Evolutionary conservation across 345 rosid species (phyloP), one percentile per base, ranked within the genome.

Genomic region (Rhizophora mangle): DNA sequence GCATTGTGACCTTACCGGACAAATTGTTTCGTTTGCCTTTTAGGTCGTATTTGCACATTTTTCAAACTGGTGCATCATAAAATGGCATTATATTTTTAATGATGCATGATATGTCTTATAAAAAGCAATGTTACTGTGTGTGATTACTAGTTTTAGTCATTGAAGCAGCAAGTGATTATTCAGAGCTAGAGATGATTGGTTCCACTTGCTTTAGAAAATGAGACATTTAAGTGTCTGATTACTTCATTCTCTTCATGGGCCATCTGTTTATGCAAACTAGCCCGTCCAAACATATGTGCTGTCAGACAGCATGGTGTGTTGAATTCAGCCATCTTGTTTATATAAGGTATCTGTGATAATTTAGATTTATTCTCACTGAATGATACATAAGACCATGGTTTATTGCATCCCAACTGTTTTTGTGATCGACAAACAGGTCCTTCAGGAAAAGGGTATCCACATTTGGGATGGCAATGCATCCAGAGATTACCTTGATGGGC

Each of bases 381-480:
- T 13, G 5, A 43, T 9, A 39, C 11, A 11, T 15, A 39, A 10
- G 46, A 39, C 13, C 6, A 39, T 11, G 0, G 3, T 10, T 39
- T 10, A 10, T 11, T 39, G 46, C 46, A 39, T 39, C 3, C 46
- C 2, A 9, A 39, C 46, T 39, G 46, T 39, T 39, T 39, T 39
- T 39, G 46, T 39, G 15, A 39, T 43, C 13, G 4, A 13, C 49
- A 13, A 43, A 43, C 49, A 95, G 99, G 85, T 84, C 62, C 99
- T 96, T 80, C 98, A 90, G 75, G 98, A 88, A 64, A 92, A 92
- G 76, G 98, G 89, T 37, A 85, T 96, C 66, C 95, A 84, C 71
- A 90, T 96, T 69, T 96, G 99, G 99, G 96, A 96, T 72, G 96
- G 89, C 68, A 96, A 96, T 85, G 95, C 95, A 65, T 92, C 99